Percentiles rank a stretch among this genome's conserved stretches.
Conservation (phyloP, 352 stramenopile species). For the Halophytophthora batemanensis region DNA sequence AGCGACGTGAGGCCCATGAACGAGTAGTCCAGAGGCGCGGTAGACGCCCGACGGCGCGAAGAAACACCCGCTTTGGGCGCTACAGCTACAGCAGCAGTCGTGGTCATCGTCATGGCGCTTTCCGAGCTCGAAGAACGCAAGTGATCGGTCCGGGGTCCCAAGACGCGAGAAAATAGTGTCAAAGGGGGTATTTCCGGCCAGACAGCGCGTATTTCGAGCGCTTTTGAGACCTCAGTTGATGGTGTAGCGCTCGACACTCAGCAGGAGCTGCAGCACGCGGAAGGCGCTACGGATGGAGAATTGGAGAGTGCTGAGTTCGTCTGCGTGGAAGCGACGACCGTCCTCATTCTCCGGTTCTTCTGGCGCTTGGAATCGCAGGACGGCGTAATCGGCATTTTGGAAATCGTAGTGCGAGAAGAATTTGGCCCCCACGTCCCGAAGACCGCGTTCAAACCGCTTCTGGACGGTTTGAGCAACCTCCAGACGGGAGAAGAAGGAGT, state of each 20-base stretch:
- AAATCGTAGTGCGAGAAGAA: constrained; percentile 25
- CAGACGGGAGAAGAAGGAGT: constrained; percentile 21
- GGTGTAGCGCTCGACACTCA: constrained; percentile 13
- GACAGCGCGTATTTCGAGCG: constrained; percentile 10
- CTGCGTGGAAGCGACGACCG: constrained; percentile 6
- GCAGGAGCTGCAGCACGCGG: constrained; percentile 20
- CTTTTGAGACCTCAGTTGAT: constrained; percentile 11
- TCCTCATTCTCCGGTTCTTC: constrained; percentile 15
- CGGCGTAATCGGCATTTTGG: constrained; percentile 11
- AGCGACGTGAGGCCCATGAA: constrained; percentile 62
- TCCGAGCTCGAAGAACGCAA: not conserved
- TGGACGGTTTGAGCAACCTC: constrained; percentile 10
- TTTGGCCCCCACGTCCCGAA: constrained; percentile 22
- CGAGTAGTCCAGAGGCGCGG: constrained; percentile 55
- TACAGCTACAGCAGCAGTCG: not conserved
- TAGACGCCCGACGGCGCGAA: constrained; percentile 11
- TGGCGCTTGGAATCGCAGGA: constrained; percentile 2
- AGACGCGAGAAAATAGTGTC: constrained; percentile 13
- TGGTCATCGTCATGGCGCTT: constrained; percentile 1
- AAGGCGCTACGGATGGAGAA: constrained; percentile 8
- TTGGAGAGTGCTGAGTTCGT: constrained; percentile 11
- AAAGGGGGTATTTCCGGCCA: not conserved
- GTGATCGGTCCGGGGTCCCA: too few relatives aligned
- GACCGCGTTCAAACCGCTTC: constrained; percentile 15
- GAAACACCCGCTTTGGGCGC: constrained; percentile 12